phyloP scores from a whole-genome alignment of 192 early-diverging fungal genomes.

The Spizellomyces punctatus region DNA sequence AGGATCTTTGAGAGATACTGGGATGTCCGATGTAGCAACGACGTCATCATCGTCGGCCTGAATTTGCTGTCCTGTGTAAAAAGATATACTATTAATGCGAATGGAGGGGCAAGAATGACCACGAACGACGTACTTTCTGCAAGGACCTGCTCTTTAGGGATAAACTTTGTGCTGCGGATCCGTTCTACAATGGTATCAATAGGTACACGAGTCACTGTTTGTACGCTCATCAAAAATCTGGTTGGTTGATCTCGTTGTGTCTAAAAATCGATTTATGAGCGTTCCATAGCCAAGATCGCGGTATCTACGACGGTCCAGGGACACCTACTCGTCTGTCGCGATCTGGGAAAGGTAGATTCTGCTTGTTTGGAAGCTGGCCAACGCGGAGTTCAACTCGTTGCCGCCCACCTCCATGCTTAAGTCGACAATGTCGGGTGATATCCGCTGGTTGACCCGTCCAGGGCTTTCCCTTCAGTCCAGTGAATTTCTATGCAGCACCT shows the following conservation, averaged over 20 bases:
- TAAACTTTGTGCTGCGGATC: background rate
- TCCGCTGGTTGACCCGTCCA: constrained; percentile 21
- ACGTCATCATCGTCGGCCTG: constrained; percentile 15
- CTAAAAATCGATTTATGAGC: background rate
- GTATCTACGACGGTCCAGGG: too few relatives aligned
- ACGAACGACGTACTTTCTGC: background rate
- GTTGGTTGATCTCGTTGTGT: constrained; percentile 11
- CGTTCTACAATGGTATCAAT: constrained; percentile 3
- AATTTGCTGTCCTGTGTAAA: constrained; percentile 2
- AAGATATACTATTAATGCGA: background rate
- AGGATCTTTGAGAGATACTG: constrained; percentile 12
- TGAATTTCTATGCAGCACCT: constrained; percentile 3
- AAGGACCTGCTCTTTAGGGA: constrained; percentile 7
- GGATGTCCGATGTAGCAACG: constrained; percentile 11
- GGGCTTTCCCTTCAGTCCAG: constrained; percentile 22
- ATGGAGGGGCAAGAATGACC: background rate
- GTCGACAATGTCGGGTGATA: constrained; percentile 1
- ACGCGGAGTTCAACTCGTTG: constrained; percentile 6
- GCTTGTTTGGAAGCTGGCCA: background rate
- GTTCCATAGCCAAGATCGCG: too few relatives aligned
- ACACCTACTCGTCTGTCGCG: constrained; percentile 1
- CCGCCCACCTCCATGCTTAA: background rate
- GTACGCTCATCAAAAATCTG: constrained; percentile 7
- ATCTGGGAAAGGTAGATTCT: background rate
- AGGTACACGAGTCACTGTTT: background rate